These are phyloP conservation scores for Barnettozyma californica DNA, from an alignment of 805 yeast genomes.

Conservation along the genomic window DNA sequence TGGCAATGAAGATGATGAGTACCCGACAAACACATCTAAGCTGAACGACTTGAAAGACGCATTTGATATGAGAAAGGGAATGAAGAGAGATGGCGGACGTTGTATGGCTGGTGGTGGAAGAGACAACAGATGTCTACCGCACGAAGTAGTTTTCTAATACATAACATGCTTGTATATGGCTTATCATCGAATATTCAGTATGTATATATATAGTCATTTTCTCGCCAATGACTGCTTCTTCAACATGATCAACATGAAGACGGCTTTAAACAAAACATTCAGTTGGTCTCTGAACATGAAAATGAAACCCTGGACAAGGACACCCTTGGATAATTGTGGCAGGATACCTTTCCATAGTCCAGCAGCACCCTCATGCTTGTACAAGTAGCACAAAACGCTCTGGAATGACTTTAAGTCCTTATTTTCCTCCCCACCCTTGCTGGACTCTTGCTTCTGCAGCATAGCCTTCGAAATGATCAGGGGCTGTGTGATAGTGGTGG, in stretches of 20 bases:
- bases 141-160: conserved; percentile 53
- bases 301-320: conserved; percentile 76
- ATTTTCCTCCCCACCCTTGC: conserved; percentile 21
- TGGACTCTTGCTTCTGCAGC: conserved; percentile 46
- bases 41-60: conserved; percentile 75
- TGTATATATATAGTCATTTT: not conserved
- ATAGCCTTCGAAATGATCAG: conserved; percentile 79
- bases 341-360: conserved; percentile 77
- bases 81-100: conserved; percentile 48
- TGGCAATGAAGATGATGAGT: conserved; percentile 45
- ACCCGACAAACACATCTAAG: conserved; percentile 34
- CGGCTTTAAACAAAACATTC: conserved; percentile 20
- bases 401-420: conserved; percentile 52
- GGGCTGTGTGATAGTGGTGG: conserved; percentile 80
- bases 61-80: conserved; percentile 73
- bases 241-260: conserved; percentile 2
- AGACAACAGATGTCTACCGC: conserved; percentile 54
- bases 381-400: conserved; percentile 55
- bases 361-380: conserved; percentile 54
- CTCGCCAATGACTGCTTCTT: not conserved
- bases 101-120: conserved; percentile 60
- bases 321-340: conserved; percentile 78
- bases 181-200: not conserved
- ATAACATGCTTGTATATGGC: no score
- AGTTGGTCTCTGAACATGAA: conserved; percentile 56